phyloP scores from a whole-genome alignment of 2,329 filamentous ascomycete genomes.

The Clonostachys rhizophaga region DNA sequence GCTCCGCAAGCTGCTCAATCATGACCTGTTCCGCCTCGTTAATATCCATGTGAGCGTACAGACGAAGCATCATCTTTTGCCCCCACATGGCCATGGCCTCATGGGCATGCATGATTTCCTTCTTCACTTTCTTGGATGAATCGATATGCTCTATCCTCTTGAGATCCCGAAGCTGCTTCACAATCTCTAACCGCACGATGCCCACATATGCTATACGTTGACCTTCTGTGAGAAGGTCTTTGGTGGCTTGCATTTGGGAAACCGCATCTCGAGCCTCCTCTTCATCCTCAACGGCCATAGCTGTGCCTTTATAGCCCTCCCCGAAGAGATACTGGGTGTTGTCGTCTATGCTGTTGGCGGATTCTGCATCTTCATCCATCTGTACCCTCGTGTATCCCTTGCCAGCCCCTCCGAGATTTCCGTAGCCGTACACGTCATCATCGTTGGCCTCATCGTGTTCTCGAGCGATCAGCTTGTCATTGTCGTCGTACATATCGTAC shows the following conservation, averaged over 20 bases:
- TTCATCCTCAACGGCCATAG: slow-evolving; percentile 64
- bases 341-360: slow-evolving; percentile 93
- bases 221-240: slow-evolving; percentile 89
- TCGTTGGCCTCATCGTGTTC: slow-evolving; percentile 70
- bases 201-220: slow-evolving; percentile 96
- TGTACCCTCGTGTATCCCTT: slow-evolving; percentile 96
- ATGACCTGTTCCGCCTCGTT: slow-evolving; percentile 88
- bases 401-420: slow-evolving; percentile 78
- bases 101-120: slow-evolving; percentile 61
- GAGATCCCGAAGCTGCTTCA: slow-evolving; percentile 60
- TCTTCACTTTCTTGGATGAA: slow-evolving; percentile 63
- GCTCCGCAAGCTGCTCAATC: slow-evolving; percentile 94
- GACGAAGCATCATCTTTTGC: slow-evolving; percentile 94
- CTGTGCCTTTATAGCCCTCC: slow-evolving; percentile 51
- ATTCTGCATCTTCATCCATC: slow-evolving; percentile 90
- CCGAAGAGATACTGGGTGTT: slow-evolving; percentile 96
- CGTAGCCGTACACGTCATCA: slow-evolving; percentile 65
- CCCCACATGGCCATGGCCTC: slow-evolving; percentile 93
- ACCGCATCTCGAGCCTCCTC: slow-evolving; percentile 83
- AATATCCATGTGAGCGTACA: slow-evolving; percentile 97
- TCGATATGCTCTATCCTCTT: slow-evolving; percentile 19
- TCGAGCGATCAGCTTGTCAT: slow-evolving; percentile 79
- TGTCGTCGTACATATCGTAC: slow-evolving; percentile 94
- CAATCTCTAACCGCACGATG: slow-evolving; percentile 74
- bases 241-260: slow-evolving; percentile 91